phyloP scores from a whole-genome alignment of 805 yeast species.

The Naumovozyma baii region DNA sequence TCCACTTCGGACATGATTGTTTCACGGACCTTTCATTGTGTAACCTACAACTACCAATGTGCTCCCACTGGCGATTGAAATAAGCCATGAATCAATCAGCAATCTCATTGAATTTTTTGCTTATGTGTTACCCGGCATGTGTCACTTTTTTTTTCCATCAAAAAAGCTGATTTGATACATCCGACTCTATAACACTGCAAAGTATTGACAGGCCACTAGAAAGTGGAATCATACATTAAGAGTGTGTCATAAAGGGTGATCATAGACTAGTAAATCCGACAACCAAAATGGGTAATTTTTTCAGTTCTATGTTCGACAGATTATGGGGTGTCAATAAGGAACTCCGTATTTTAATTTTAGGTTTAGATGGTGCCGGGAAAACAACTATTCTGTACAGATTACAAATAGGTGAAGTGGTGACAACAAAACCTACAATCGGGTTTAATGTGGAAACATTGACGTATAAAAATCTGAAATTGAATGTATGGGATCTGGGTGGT shows the following conservation, averaged over 20 bases:
- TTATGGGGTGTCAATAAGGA: conserved; percentile 89
- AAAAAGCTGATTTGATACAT: no score
- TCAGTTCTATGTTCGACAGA: conserved; percentile 76
- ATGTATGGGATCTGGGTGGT: conserved; percentile 97
- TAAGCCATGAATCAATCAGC: no score
- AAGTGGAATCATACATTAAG: no score
- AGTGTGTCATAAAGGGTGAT: no score
- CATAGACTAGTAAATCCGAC: not conserved
- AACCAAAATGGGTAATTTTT: conserved; percentile 67
- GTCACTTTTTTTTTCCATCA: no score
- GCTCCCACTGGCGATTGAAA: no score
- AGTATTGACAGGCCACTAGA: no score
- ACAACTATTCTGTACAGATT: conserved; percentile 87
- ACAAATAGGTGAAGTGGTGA: conserved; percentile 77
- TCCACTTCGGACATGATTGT: not conserved
- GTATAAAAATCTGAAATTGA: conserved; percentile 80
- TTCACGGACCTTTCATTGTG: no score
- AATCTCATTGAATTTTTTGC: no score
- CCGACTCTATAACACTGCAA: no score
- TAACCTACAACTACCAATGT: no score
- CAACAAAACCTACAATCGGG: conserved; percentile 77
- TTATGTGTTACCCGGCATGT: no score
- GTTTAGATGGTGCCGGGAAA: conserved; percentile 95
- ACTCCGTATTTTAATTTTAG: conserved; percentile 79
- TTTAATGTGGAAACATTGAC: conserved; percentile 89